Conservation (phyloP, 441 rosid species). For the Breynia disticha region DNA sequence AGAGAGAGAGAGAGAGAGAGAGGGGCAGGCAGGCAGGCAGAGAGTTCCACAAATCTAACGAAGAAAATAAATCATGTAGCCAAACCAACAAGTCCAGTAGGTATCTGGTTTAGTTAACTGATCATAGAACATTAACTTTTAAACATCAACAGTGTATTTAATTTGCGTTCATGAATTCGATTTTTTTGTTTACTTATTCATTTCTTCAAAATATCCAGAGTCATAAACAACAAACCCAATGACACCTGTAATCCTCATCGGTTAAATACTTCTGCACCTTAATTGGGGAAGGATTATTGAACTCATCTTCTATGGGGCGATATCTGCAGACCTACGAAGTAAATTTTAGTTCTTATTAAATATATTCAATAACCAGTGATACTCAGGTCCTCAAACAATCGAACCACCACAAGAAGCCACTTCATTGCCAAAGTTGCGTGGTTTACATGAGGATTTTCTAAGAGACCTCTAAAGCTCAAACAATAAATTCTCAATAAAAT, state of each 20-base stretch:
- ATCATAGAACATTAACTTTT: too few species aligned
- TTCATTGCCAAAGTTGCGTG: background rate
- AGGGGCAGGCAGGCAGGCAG: background rate
- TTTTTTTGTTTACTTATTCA: too few species aligned
- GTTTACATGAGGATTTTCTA: background rate
- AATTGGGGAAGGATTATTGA: conserved; percentile 48
- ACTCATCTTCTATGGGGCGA: conserved; percentile 68
- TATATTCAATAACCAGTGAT: background rate
- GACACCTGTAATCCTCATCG: conserved; percentile 77
- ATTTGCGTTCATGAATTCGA: too few species aligned
- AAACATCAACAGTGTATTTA: too few species aligned
- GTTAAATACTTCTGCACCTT: conserved; percentile 68
- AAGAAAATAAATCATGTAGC: background rate
- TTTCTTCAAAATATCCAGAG: too few species aligned
- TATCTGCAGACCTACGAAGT: conserved; percentile 69
- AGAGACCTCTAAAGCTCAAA: background rate
- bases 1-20: too few species aligned
- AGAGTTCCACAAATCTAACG: background rate
- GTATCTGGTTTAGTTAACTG: too few species aligned
- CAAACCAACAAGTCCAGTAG: background rate
- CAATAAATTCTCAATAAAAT: background rate
- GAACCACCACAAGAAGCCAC: background rate
- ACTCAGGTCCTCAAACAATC: background rate
- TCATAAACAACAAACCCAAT: background rate
- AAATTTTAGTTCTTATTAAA: conserved; percentile 11